Conservation (phyloP, 805 yeast species). For the Candida tibetensis region DNA sequence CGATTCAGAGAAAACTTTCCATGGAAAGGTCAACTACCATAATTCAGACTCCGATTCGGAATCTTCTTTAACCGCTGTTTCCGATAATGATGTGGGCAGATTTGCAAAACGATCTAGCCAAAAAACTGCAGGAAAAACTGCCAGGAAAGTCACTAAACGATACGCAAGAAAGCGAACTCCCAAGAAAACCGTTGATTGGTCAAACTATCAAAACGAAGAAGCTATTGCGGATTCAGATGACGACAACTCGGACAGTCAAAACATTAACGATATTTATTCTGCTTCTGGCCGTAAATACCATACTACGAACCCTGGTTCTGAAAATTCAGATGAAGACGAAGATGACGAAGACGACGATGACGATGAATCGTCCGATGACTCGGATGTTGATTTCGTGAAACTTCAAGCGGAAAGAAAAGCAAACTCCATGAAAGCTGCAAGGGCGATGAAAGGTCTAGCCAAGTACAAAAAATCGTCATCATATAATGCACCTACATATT, state of each 20-base stretch:
- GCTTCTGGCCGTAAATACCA: background rate
- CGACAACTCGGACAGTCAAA: conserved; percentile 15
- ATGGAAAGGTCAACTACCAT: background rate
- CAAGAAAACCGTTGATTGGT: conserved; percentile 22
- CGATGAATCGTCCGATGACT: conserved; percentile 52
- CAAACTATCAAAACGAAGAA: conserved; percentile 10
- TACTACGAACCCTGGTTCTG: conserved; percentile 17
- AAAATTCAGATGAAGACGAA: conserved; percentile 31
- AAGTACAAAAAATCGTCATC: conserved; percentile 10
- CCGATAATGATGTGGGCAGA: conserved; percentile 20
- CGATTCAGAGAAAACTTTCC: conserved; percentile 19
- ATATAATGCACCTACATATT: too few relatives aligned
- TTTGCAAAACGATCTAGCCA: conserved; percentile 11
- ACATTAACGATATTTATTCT: conserved; percentile 2
- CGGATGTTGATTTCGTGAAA: conserved; percentile 69
- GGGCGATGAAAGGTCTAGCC: conserved; percentile 24
- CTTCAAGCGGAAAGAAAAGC: conserved; percentile 67
- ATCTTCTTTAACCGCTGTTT: conserved; percentile 40
- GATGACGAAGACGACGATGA: conserved; percentile 30
- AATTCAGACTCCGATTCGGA: conserved; percentile 29
- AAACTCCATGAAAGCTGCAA: conserved; percentile 49
- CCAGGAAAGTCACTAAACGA: conserved; percentile 6
- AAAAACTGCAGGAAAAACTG: conserved; percentile 10
- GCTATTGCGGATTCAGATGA: conserved; percentile 17
- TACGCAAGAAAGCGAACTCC: conserved; percentile 19